A percentile compares a stretch with the other conserved stretches of the same genome.
These are phyloP conservation scores for Turritis glabra DNA, from an alignment of 345 rosid species.

Conservation along the genomic window DNA sequence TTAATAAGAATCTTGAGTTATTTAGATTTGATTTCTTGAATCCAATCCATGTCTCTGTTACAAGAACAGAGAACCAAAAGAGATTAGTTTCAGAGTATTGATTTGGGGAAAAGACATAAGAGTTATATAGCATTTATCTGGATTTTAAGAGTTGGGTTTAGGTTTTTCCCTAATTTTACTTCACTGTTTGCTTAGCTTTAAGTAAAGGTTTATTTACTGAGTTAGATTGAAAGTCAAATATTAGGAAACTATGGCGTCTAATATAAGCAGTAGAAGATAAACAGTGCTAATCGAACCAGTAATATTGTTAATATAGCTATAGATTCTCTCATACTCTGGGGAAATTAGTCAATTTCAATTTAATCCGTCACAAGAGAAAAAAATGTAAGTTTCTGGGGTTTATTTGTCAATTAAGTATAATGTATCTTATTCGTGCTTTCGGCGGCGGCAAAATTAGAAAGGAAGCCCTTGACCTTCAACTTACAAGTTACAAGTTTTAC, in stretches of 20 bases:
- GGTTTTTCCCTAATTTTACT: background rate
- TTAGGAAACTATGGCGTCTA: background rate
- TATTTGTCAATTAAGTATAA: conserved; percentile 16
- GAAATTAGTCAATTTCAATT: background rate
- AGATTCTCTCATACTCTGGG: background rate
- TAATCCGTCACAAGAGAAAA: background rate
- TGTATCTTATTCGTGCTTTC: conserved; percentile 21
- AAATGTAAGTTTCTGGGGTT: background rate
- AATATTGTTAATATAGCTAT: background rate
- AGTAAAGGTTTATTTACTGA: background rate
- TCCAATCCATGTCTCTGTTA: background rate
- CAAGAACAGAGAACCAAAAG: background rate
- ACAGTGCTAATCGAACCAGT: background rate
- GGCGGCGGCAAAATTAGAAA: conserved; percentile 24
- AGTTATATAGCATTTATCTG: background rate
- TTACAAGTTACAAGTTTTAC: background rate
- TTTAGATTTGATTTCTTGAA: conserved; percentile 18
- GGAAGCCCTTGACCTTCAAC: background rate
- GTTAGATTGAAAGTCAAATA: background rate
- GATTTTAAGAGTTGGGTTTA: background rate
- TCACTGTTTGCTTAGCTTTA: background rate
- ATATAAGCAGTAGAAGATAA: background rate
- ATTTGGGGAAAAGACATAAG: background rate
- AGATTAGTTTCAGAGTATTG: background rate
- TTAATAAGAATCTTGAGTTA: conserved; percentile 34